These are phyloP conservation scores for Mallotus japonicus DNA, from an alignment of 441 rosid species.

Conservation along the genomic window DNA sequence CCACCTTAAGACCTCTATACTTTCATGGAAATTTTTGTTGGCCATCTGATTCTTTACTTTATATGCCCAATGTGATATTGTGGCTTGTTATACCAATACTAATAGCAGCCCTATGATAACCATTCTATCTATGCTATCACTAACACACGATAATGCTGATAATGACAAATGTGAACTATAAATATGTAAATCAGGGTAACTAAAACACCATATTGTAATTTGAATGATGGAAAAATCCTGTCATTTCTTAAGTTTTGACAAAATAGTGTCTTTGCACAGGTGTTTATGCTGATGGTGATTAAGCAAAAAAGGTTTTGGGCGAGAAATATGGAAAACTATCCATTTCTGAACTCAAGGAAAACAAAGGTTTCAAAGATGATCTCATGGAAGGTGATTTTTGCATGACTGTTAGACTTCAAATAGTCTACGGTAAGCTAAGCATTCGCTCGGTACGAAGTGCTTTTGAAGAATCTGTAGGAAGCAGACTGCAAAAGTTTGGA, in stretches of 20 bases:
- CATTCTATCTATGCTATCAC: background rate
- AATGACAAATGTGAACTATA: background rate
- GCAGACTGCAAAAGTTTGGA: conserved; percentile 72
- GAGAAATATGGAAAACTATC: conserved; percentile 61
- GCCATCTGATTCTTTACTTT: background rate
- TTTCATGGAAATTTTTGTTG: conserved; percentile 4
- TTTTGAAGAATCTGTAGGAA: conserved; percentile 82
- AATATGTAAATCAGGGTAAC: background rate
- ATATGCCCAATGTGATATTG: background rate
- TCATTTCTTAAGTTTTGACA: background rate
- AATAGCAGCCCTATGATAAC: background rate
- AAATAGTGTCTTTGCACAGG: conserved; percentile 41
- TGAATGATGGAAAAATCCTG: background rate
- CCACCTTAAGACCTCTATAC: too few species aligned
- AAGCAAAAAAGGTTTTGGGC: conserved; percentile 50
- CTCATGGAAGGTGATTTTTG: conserved; percentile 62
- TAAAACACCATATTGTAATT: background rate
- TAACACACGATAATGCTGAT: background rate
- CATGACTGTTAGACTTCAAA: conserved; percentile 72
- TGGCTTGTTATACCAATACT: background rate
- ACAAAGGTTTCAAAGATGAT: conserved; percentile 49
- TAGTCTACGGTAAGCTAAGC: conserved; percentile 67
- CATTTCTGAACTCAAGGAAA: conserved; percentile 56
- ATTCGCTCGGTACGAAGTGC: conserved; percentile 76
- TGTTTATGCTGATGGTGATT: conserved; percentile 64